Base-by-base conservation (phyloP, 192 early-diverging fungal species). In the Phycomyces blakesleeanus region DNA sequence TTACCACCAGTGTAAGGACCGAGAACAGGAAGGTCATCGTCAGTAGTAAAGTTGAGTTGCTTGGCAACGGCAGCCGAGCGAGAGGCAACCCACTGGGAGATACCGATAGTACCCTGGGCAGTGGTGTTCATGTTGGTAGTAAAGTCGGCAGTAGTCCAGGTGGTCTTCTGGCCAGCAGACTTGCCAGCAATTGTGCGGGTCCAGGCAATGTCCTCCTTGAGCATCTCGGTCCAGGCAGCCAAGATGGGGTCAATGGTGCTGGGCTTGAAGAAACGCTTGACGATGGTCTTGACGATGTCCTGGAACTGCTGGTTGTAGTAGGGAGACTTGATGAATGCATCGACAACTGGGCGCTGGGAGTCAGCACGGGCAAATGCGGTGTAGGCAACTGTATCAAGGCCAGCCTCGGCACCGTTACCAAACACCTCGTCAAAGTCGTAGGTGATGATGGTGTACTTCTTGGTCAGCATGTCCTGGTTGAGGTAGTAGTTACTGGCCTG, bases 341-440 rank as follows among this genome's bases (percentile, higher is more conserved):
- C 61, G 1, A 74, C 67, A 25, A 80, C 61, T 42, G 76, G 55
- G 39, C 73, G 76, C 2, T 63, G 37, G 1, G 62, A 66, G 34
- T 66, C 51, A 1, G 72, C 63, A 5, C 64, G 67, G 52, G 67
- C 56, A 18, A 71, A 74, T 37, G 73, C 69, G 16, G 60, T 41
- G 20, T 76, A 74, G 0, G 78, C 52, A 4, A 71, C 68, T 5
- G 40, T 56, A 22, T 52, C 61, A 29, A 79, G 38, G 8, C 60
- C 62, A 14, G 47, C 58, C 0, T 68, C 52, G n/a, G 63, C 64
- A 15, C 67, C 67, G 4, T 54, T 67, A 10, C 78, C 75, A 55
- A 74, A 76, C 16, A 72, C 74, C 29, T 74, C 72, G 22, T 80
- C 78, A 42, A 76, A 80, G 40, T 76, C 78, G 4, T 67, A 72